Evolutionary conservation across 805 yeast genomes (phyloP).

Genomic region (Yamadazyma sp.): DNA sequence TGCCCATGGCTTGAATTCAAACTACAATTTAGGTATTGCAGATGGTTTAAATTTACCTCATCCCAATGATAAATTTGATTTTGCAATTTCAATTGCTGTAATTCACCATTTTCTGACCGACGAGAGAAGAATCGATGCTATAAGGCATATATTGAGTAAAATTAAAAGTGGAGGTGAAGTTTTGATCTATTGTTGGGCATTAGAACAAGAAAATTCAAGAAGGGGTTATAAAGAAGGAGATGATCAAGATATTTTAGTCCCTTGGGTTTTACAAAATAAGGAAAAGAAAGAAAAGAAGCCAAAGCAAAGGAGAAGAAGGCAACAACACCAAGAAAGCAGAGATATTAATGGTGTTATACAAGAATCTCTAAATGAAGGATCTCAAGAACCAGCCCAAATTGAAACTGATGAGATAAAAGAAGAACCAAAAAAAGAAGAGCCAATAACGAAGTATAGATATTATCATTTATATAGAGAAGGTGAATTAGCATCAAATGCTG

Average conservation of each 20-base stretch:
- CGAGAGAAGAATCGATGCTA: constrained; percentile 74
- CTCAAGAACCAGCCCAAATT: constrained; percentile 3
- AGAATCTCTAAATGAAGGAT: constrained; percentile 7
- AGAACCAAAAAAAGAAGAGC: constrained; percentile 16
- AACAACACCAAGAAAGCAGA: not conserved
- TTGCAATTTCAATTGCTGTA: constrained; percentile 94
- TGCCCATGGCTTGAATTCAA: constrained; percentile 45
- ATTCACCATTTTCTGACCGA: constrained; percentile 92
- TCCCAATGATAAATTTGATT: constrained; percentile 49
- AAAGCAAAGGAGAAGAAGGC: constrained; percentile 11
- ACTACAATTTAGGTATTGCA: constrained; percentile 64
- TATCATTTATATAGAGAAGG: constrained; percentile 86
- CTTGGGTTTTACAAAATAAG: constrained; percentile 79
- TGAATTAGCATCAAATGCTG: constrained; percentile 72
- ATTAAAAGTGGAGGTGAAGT: constrained; percentile 63
- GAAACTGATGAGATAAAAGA: constrained; percentile 9
- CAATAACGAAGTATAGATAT: constrained; percentile 70
- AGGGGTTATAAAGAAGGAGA: constrained; percentile 90
- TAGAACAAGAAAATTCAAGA: constrained; percentile 84
- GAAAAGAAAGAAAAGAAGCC: constrained; percentile 31
- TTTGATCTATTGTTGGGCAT: constrained; percentile 92
- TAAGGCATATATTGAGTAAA: constrained; percentile 60
- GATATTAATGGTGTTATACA: constrained; percentile 1
- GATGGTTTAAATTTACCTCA: constrained; percentile 68
- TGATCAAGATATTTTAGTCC: constrained; percentile 91